Evolutionary conservation across 257 asterid genomes (phyloP), one percentile per base, ranked within the genome.

Genomic region (Ballota nigra): DNA sequence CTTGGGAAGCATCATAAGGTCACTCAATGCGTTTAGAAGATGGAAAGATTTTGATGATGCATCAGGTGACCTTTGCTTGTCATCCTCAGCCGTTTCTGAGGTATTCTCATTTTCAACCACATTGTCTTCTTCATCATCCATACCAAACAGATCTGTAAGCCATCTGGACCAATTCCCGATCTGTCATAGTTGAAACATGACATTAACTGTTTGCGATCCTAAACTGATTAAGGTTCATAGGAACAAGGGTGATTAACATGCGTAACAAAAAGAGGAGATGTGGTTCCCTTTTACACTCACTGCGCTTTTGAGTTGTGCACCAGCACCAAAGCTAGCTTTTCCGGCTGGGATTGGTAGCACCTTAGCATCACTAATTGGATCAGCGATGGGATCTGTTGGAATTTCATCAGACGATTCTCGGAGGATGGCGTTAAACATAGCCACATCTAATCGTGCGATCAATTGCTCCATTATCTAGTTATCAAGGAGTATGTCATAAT

Each of bases 1-100:
- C 83, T 90, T 90, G 0, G 96, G 96, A 38, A 90, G 95, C 96
- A 90, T 90, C 95, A 90, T 85, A 9, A 88, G 92, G 76, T 90
- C 95, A 75, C 96, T 88, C 77, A 90, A 66, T 29, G 89, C 85
- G 71, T 90, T 87, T 49, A 90, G 89, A 70, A 90, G 95, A 84
- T 79, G 72, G 76, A 90, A 90, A 18, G 95, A 62, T 78, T 88
- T 88, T 5, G 77, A 69, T 36, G 89, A 78, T 33, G 76, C 51
- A 61, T 81, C 84, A 8, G 43, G 78, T 13, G 52, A 41, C 56
- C 52, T 74, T 52, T 64, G 77, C 75, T 76, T 80, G 28, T 83
- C 84, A 43, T 74, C 68, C 65, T 83, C 84, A 38, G 59, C 52
- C 51, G 71, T 74, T 41, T 41, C 49, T 12, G 49, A 41, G 49